Conservation (phyloP, 116 monocot species). For the Dioscorea cayenensis region DNA sequence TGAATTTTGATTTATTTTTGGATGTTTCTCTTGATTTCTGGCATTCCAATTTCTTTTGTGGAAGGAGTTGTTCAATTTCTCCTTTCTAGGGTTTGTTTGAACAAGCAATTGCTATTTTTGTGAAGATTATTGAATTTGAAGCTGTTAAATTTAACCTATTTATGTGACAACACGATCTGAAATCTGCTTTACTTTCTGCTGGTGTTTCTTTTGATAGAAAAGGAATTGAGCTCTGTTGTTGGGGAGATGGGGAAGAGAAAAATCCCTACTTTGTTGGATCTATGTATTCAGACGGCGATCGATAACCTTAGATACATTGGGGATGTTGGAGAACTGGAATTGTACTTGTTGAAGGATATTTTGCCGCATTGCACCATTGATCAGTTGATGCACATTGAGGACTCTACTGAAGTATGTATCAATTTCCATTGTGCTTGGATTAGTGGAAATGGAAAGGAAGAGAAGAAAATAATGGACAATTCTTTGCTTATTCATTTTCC, state of each 20-base stretch:
- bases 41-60: neutral
- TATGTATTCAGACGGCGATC: slow-evolving; percentile 58
- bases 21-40: neutral
- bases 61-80: neutral
- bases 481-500: no score
- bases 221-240: neutral
- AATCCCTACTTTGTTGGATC: slow-evolving; percentile 52
- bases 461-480: no score
- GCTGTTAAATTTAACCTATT: no score
- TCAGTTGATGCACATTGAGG: slow-evolving; percentile 66
- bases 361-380: slow-evolving; percentile 72
- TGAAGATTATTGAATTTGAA: no score
- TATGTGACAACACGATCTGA: no score
- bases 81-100: no score
- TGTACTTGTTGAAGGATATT: slow-evolving; percentile 49
- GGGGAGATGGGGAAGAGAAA: slow-evolving; percentile 11
- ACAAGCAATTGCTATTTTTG: no score
- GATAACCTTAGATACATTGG: slow-evolving; percentile 68
- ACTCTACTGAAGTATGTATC: slow-evolving; percentile 15
- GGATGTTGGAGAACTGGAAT: slow-evolving; percentile 63
- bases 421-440: neutral
- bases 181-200: no score
- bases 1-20: neutral
- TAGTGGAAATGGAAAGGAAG: no score
- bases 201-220: no score